phyloP scores from a whole-genome alignment of 1,284 basidiomycete genomes.

The Stereum hirsutum region DNA sequence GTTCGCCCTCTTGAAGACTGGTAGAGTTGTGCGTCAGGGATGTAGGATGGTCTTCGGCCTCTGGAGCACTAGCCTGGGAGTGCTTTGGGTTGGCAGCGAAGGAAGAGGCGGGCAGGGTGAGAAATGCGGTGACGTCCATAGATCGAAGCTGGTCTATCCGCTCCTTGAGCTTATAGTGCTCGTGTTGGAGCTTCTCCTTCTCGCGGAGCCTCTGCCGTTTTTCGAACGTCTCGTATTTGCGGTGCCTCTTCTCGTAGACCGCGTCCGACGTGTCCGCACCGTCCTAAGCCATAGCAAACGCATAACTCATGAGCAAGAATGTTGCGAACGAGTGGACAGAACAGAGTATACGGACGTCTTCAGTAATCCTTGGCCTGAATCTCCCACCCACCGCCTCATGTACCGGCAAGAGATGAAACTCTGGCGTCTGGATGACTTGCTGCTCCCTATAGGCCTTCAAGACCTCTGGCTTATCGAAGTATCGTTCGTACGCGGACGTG shows the following conservation, averaged over 20 bases:
- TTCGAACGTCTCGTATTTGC: conserved; percentile 81
- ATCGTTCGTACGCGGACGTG: conserved; percentile 51
- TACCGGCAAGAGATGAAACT: conserved; percentile 49
- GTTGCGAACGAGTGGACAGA: conserved; percentile 6
- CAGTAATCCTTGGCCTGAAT: conserved; percentile 54
- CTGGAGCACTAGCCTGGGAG: neutral
- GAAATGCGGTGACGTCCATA: conserved; percentile 65
- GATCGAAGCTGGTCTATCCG: conserved; percentile 77
- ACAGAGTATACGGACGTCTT: conserved; percentile 44
- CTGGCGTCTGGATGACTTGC: conserved; percentile 62
- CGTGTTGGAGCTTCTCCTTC: conserved; percentile 84
- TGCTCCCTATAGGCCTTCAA: conserved; percentile 61
- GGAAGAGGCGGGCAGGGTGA: conserved; percentile 44
- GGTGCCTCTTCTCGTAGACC: conserved; percentile 78
- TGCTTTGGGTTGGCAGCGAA: conserved; percentile 24
- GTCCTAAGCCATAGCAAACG: conserved; percentile 27
- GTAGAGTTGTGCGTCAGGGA: conserved; percentile 6
- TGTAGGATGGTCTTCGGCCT: conserved; percentile 1
- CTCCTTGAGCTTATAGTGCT: conserved; percentile 85
- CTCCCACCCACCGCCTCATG: conserved; percentile 53
- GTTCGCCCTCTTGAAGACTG: conserved; percentile 48
- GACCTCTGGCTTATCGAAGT: conserved; percentile 76
- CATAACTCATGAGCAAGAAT: neutral
- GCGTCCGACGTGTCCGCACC: conserved; percentile 73
- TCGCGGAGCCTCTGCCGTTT: conserved; percentile 79